These are phyloP conservation scores for Serendipita vermifera DNA, from an alignment of 768 basidiomycete genomes.

Conservation along the genomic window DNA sequence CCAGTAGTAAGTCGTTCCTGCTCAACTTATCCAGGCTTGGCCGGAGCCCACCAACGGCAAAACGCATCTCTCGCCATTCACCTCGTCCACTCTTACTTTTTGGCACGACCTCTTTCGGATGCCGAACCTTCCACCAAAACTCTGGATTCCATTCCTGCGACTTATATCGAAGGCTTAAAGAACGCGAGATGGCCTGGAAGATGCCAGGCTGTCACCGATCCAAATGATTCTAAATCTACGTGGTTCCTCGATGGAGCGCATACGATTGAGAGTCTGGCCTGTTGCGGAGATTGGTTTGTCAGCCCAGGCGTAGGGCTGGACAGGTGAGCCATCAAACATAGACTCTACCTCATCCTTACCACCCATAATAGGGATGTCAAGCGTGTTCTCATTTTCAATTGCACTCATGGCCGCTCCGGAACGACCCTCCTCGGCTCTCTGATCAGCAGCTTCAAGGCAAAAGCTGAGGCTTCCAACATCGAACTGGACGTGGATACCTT, in stretches of 20 bases:
- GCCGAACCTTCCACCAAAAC: conserved; percentile 19
- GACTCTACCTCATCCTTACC: not conserved
- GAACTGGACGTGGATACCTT: conserved; percentile 28
- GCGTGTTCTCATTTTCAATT: conserved; percentile 84
- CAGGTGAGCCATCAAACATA: conserved; percentile 5
- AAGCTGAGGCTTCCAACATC: conserved; percentile 21
- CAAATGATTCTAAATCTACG: conserved; percentile 34
- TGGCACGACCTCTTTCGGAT: conserved; percentile 11
- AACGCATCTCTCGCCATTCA: conserved; percentile 81
- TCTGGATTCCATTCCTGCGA: conserved; percentile 29
- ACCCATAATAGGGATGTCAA: conserved; percentile 21
- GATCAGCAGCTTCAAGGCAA: conserved; percentile 22
- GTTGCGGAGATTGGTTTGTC: conserved; percentile 82
- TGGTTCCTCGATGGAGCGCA: conserved; percentile 98
- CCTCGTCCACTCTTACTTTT: conserved; percentile 54
- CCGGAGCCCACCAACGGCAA: conserved; percentile 72
- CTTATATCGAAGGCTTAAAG: conserved; percentile 50
- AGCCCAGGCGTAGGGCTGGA: conserved; percentile 40
- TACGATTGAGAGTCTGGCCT: conserved; percentile 77
- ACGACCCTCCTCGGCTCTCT: conserved; percentile 45
- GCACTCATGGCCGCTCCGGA: conserved; percentile 81
- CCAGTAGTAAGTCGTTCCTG: too few species aligned
- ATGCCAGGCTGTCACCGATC: conserved; percentile 73
- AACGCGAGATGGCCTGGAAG: conserved; percentile 84
- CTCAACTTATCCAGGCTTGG: conserved; percentile 47